Conservation (phyloP, 202 grass and related monocot species). For the Carex arenaria region DNA sequence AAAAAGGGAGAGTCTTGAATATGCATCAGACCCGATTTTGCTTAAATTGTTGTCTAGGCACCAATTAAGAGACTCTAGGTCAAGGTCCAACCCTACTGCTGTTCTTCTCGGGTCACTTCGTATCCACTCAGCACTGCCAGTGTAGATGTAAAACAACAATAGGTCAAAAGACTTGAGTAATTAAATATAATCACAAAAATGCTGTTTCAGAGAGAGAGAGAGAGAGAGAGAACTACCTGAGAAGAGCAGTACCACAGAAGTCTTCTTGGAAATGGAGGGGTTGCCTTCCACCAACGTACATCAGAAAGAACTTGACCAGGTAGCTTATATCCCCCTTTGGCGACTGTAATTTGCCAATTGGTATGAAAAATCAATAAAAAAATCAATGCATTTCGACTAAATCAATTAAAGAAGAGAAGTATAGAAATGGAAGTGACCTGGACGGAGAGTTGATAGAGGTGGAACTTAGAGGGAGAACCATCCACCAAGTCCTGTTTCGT, state of each 20-base stretch:
- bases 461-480: constrained; percentile 72
- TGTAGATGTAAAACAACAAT: background rate
- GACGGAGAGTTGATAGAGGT: constrained; percentile 76
- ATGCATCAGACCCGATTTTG: constrained; percentile 64
- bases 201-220: background rate
- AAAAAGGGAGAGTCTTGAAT: constrained; percentile 77
- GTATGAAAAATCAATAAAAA: background rate
- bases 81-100: constrained; percentile 71
- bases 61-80: constrained; percentile 91
- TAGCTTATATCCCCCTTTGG: constrained; percentile 92
- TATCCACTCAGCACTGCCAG: constrained; percentile 67
- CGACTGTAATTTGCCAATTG: constrained; percentile 31
- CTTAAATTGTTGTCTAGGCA: constrained; percentile 72
- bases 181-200: background rate
- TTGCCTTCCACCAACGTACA: constrained; percentile 66
- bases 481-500: background rate
- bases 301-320: constrained; percentile 84
- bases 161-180: background rate
- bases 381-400: background rate
- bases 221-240: constrained; percentile 38
- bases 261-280: constrained; percentile 86
- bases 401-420: constrained; percentile 5
- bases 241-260: constrained; percentile 88
- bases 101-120: constrained; percentile 63
- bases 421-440: constrained; percentile 42